Evolutionary conservation across 306 rosid species (phyloP), one percentile per base, ranked within the genome.

Genomic region (Prunus kanzakura): DNA sequence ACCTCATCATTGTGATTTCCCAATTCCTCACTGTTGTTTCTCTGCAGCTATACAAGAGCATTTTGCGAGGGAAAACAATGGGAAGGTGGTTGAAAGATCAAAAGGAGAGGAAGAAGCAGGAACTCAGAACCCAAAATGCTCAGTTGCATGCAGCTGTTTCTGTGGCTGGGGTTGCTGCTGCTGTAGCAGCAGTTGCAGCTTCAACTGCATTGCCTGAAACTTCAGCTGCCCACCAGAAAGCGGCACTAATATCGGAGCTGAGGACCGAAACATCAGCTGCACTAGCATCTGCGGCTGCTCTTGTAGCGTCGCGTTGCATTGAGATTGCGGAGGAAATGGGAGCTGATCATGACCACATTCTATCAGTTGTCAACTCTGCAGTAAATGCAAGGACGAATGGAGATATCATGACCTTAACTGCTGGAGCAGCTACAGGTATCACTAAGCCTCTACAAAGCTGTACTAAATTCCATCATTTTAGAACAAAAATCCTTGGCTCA

Each of bases 311-410:
- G 6, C 96, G 91, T 78, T 95, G 98, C 89, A 95, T 95, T 51
- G 98, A 92, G 86, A 86, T 95, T 82, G 97, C 97, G 41, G 97
- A 90, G 87, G 96, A 92, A 64, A 90, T 92, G 97, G 98, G 98
- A 73, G 98, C 98, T 29, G 91, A 88, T 56, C 93, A 85, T 2
- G 90, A 89, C 35, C 93, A 90, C 67, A 89, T 92, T 72, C 45
- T 86, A 77, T 77, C 92, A 3, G 93, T 81, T 11, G 93, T 95
- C 15, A 80, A 86, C 84, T 95, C 98, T 70, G 96, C 98, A 49
- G 88, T 95, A 71, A 92, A 83, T 63, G 97, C 96, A 30, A 90
- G 86, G 82, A 90, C 91, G 43, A 95, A 92, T 63, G 97, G 96
- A 75, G 98, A 95, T 76, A 84, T 95, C 79, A 87, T 92, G 97